Evolutionary conservation across 2,329 filamentous ascomycete genomes (phyloP).

Genomic region (Sphaceloma murrayae): DNA sequence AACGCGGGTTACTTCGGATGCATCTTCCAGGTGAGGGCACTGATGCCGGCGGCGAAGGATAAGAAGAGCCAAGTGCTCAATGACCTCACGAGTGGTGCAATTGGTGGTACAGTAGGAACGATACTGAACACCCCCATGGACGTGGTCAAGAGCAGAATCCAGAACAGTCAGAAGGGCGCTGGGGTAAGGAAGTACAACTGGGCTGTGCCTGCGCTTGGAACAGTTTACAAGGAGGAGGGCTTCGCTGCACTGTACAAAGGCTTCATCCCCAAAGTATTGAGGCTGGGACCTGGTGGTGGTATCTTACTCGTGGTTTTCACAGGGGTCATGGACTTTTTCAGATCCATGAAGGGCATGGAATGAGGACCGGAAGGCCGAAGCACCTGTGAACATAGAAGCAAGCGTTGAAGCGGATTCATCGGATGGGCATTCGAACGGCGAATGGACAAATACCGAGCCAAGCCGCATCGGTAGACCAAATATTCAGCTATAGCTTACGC

Average conservation of each 20-base stretch:
- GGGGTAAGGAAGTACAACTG: constrained; percentile 92
- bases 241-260: constrained; percentile 92
- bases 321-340: constrained; percentile 89
- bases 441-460: no score
- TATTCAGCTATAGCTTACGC: no score
- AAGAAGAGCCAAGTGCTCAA: constrained; percentile 77
- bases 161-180: constrained; percentile 79
- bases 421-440: no score
- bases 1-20: constrained; percentile 96
- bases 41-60: constrained; percentile 70
- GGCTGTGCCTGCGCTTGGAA: constrained; percentile 80
- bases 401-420: no score
- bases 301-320: constrained; percentile 78
- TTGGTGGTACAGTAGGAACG: constrained; percentile 86
- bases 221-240: constrained; percentile 87
- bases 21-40: constrained; percentile 88
- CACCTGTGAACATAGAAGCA: no score
- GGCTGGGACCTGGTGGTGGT: constrained; percentile 61
- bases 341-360: constrained; percentile 49
- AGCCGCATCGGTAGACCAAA: no score
- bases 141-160: constrained; percentile 95
- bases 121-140: constrained; percentile 93
- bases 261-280: constrained; percentile 87
- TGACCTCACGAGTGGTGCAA: constrained; percentile 73
- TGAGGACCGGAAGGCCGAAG: background rate